Conservation (phyloP, 2,329 filamentous ascomycete species). For the Neofusicoccum cordaticola region DNA sequence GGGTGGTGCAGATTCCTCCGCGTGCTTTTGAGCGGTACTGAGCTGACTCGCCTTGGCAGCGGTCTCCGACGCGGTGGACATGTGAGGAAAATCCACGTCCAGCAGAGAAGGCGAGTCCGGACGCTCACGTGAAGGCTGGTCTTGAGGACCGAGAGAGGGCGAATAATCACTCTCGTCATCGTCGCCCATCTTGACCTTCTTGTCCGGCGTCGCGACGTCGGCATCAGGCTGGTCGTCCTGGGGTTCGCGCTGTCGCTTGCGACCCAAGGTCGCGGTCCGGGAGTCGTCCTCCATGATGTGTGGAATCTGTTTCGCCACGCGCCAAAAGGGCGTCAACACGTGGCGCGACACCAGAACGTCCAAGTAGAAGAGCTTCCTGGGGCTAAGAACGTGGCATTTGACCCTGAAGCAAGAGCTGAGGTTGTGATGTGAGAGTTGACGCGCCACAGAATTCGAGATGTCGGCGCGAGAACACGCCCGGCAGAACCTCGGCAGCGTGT, state of each 20-base stretch:
- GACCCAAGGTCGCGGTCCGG: conserved; percentile 44
- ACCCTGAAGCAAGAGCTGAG: neutral
- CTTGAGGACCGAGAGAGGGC: neutral
- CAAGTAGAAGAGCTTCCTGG: neutral
- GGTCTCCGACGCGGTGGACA: neutral
- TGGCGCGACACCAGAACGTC: neutral
- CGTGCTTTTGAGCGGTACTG: neutral
- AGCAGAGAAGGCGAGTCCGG: neutral
- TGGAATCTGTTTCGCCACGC: neutral
- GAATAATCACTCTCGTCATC: neutral
- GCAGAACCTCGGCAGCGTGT: neutral
- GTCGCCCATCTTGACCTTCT: neutral
- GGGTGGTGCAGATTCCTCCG: neutral
- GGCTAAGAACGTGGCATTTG: neutral
- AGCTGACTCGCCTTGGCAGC: neutral
- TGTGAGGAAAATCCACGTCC: neutral
- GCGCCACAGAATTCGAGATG: neutral
- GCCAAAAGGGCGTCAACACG: neutral
- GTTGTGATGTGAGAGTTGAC: neutral
- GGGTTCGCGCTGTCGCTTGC: conserved; percentile 29
- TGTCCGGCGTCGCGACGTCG: neutral
- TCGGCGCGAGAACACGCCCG: neutral
- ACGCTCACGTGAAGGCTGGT: conserved; percentile 3
- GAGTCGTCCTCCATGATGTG: conserved; percentile 35
- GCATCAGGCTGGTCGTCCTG: neutral